Conservation (phyloP, 2,329 filamentous ascomycete genomes). For the Ceratocystis variospora region DNA sequence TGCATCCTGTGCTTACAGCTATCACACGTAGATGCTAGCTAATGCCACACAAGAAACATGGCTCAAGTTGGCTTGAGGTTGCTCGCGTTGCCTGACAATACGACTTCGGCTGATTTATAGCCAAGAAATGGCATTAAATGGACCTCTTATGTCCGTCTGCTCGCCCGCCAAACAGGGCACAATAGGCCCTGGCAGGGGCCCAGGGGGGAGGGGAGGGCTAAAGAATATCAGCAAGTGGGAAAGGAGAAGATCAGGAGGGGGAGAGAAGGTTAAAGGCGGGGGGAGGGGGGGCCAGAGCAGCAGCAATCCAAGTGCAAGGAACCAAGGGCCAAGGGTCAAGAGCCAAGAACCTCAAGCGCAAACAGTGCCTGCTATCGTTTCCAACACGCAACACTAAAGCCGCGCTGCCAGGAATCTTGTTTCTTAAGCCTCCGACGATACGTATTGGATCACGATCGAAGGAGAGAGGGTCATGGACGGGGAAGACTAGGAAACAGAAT, state of each 20-base stretch:
- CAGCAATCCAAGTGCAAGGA: not conserved
- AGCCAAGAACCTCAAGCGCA: too few species aligned
- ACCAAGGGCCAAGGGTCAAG: too few species aligned
- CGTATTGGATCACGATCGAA: too few species aligned
- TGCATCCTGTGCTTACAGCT: too few species aligned
- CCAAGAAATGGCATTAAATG: slow-evolving; percentile 7
- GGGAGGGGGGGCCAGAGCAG: not conserved
- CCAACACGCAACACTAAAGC: not conserved
- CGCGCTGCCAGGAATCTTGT: not conserved
- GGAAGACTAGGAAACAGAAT: too few species aligned
- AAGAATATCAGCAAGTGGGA: not conserved
- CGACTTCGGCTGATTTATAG: not conserved
- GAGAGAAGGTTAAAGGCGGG: not conserved
- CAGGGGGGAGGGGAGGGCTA: not conserved
- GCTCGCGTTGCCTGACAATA: not conserved
- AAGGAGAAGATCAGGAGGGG: not conserved
- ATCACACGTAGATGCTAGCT: too few species aligned
- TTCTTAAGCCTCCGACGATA: not conserved
- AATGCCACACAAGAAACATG: not conserved
- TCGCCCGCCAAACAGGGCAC: not conserved
- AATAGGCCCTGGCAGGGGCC: too few species aligned
- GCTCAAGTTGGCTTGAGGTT: not conserved
- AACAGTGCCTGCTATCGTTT: not conserved
- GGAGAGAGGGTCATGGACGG: too few species aligned
- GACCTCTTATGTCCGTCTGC: not conserved